phyloP scores from a whole-genome alignment of 176 grass and related monocot genomes.

The Oryza meyeriana region DNA sequence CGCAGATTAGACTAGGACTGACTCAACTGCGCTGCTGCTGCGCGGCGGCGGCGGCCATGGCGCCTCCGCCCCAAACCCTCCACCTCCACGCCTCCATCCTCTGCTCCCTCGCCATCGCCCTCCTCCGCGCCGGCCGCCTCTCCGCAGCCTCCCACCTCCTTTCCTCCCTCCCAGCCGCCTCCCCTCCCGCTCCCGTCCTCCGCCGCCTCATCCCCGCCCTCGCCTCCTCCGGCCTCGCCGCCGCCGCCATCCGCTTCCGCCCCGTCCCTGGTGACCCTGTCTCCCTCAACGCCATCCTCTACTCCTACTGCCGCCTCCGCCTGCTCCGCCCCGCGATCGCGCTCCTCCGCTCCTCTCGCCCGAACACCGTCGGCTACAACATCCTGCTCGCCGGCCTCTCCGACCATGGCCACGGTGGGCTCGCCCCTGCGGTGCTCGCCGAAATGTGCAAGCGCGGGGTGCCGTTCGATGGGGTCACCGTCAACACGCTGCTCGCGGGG shows the following conservation, averaged over 20 bases:
- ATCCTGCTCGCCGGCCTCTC: conserved; percentile 61
- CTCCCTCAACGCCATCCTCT: conserved; percentile 35
- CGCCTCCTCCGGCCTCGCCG: conserved; percentile 37
- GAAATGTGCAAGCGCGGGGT: conserved; percentile 82
- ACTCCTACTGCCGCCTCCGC: conserved; percentile 35
- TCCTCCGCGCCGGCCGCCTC: conserved; percentile 48
- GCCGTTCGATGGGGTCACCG: conserved; percentile 54
- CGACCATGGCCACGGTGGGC: conserved; percentile 33
- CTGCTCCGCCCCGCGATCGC: not conserved
- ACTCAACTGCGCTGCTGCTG: too few relatives aligned
- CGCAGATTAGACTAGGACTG: too few relatives aligned
- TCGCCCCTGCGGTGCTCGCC: conserved; percentile 47
- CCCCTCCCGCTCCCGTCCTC: conserved; percentile 20
- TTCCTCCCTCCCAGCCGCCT: conserved; percentile 8
- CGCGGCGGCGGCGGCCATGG: not conserved
- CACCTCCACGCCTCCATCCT: conserved; percentile 45
- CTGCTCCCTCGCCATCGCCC: conserved; percentile 42
- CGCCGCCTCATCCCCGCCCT: conserved; percentile 52
- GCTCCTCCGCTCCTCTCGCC: conserved; percentile 18
- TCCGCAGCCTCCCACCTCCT: conserved; percentile 32
- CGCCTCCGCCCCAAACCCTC: not conserved
- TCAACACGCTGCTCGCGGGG: conserved; percentile 54
- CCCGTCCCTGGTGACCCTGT: conserved; percentile 1
- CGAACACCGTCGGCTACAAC: conserved; percentile 59
- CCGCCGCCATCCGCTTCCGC: conserved; percentile 30